These are phyloP conservation scores for Cryptococcus neoformans DNA, from an alignment of 1,284 basidiomycete genomes.

Conservation along the genomic window DNA sequence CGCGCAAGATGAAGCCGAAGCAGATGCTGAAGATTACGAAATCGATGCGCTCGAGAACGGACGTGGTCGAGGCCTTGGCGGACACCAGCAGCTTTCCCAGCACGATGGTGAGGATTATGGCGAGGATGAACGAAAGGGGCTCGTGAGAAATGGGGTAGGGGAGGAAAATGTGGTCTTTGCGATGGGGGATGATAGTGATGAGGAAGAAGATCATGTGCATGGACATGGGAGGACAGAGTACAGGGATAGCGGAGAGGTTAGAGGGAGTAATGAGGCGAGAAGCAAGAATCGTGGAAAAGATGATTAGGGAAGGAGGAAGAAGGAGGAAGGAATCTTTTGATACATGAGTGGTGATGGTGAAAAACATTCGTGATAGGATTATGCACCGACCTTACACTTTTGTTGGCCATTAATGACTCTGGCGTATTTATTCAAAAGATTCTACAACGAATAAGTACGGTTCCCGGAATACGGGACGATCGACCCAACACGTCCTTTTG, in stretches of 20 bases:
- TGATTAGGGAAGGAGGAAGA: conserved; percentile 3
- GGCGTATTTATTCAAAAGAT: no score
- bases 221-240: conserved; percentile 18
- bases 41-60: conserved; percentile 64
- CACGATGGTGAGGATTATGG: conserved; percentile 62
- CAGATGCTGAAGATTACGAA: conserved; percentile 90
- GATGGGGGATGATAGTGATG: conserved; percentile 73
- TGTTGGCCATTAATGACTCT: no score
- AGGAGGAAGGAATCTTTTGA: neutral
- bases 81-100: conserved; percentile 25
- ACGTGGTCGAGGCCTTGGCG: conserved; percentile 31
- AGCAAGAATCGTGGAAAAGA: conserved; percentile 3
- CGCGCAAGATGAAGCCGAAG: conserved; percentile 76
- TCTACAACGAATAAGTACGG: no score
- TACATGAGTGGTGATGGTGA: no score
- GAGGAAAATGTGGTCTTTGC: conserved; percentile 85
- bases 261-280: conserved; percentile 13
- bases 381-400: no score
- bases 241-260: conserved; percentile 22
- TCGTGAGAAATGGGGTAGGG: conserved; percentile 27
- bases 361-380: no score
- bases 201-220: conserved; percentile 24
- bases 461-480: no score
- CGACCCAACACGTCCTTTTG: no score
- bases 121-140: conserved; percentile 14